Conservation (phyloP, 2,329 filamentous ascomycete genomes). For the Byssochlamys sp. region DNA sequence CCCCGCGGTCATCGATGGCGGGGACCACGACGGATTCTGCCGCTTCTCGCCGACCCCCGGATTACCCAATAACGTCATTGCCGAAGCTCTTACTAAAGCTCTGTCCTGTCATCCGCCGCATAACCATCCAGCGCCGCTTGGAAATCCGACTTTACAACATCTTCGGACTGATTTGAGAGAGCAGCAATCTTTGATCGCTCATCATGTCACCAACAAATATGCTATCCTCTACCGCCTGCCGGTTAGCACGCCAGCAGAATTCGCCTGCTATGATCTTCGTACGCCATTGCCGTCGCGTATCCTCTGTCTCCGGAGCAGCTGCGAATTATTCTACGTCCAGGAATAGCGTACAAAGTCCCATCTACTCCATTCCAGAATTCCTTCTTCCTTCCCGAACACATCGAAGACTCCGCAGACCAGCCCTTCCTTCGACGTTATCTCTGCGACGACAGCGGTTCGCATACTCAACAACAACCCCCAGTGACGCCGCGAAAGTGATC, state of each 20-base stretch:
- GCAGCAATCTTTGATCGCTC: neutral
- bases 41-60: slow-evolving; percentile 10
- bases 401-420: neutral
- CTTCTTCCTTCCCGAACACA: slow-evolving; percentile 4
- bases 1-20: neutral
- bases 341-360: slow-evolving; percentile 9
- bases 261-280: slow-evolving; percentile 5
- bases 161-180: slow-evolving; percentile 2
- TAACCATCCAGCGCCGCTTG: slow-evolving; percentile 6
- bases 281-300: slow-evolving; percentile 9
- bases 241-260: slow-evolving; percentile 12
- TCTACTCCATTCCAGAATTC: slow-evolving; percentile 5
- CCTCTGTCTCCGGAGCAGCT: slow-evolving; percentile 15
- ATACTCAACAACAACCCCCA: slow-evolving; percentile 27
- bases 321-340: slow-evolving; percentile 22
- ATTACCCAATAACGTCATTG: slow-evolving; percentile 20
- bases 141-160: slow-evolving; percentile 6
- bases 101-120: neutral
- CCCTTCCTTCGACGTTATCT: neutral
- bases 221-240: slow-evolving; percentile 16
- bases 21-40: slow-evolving; percentile 17
- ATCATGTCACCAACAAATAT: slow-evolving; percentile 21
- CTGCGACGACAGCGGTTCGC: slow-evolving; percentile 13
- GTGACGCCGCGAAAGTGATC: slow-evolving; percentile 33
- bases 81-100: slow-evolving; percentile 20